These are phyloP conservation scores for Volutella citrinella DNA, from an alignment of 2,329 filamentous ascomycete genomes.

Conservation along the genomic window DNA sequence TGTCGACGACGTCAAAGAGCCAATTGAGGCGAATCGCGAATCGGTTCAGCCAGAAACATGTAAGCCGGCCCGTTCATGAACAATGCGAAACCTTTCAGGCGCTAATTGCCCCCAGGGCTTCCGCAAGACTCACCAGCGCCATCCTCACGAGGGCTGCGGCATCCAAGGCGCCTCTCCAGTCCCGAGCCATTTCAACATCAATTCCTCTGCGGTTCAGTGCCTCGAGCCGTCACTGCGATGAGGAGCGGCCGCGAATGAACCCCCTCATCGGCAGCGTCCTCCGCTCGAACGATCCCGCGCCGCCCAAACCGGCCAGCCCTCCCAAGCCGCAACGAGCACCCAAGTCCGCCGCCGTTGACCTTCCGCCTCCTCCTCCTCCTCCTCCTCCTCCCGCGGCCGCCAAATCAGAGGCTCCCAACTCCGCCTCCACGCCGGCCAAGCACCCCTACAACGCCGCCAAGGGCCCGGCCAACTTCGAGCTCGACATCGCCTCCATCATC, in stretches of 20 bases:
- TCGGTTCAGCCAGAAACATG: constrained; percentile 17
- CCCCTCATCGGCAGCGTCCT: constrained; percentile 29
- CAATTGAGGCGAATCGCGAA: constrained; percentile 17
- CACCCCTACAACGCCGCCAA: constrained; percentile 27
- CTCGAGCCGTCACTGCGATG: constrained; percentile 1
- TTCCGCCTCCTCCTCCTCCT: constrained; percentile 8
- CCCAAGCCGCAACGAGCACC: constrained; percentile 8
- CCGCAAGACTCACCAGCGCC: constrained; percentile 26
- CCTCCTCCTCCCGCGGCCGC: constrained; percentile 10
- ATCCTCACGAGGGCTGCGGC: constrained; percentile 28
- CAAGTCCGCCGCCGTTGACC: constrained; percentile 1
- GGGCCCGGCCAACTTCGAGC: constrained; percentile 12
- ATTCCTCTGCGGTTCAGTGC: constrained; percentile 23
- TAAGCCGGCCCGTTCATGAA: constrained; percentile 3
- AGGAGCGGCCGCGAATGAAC: constrained; percentile 20
- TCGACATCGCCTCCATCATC: constrained; percentile 36
- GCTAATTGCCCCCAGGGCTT: constrained; percentile 23
- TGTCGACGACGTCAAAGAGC: constrained; percentile 12
- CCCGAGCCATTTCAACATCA: constrained; percentile 32
- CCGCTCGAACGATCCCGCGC: not conserved
- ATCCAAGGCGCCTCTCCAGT: constrained; percentile 12
- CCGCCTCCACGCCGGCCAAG: constrained; percentile 4
- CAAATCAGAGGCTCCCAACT: constrained; percentile 2
- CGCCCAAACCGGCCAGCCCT: not conserved
- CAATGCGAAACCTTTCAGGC: fast-evolving